Conservation (phyloP, 164 flowering plant species). For the Sedum album region DNA sequence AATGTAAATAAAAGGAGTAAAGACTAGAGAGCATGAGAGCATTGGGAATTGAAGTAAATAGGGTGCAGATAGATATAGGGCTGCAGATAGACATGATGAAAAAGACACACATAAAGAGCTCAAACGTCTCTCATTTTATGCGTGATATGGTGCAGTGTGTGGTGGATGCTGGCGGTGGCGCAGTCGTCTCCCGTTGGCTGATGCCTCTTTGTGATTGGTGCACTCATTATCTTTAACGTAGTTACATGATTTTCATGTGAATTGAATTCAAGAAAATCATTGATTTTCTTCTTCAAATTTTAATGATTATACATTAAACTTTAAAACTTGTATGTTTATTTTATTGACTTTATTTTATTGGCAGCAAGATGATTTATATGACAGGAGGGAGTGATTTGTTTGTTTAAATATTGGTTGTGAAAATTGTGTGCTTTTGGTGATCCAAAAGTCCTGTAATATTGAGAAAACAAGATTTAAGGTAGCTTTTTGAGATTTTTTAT, state of each 20-base stretch:
- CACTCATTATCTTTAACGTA: neutral
- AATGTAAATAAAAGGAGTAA: neutral
- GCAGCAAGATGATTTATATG: neutral
- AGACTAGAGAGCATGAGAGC: neutral
- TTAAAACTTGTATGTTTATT: no score
- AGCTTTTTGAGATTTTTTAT: neutral
- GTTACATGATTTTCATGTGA: neutral
- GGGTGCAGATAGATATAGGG: conserved; percentile 1
- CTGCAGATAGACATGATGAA: conserved; percentile 7
- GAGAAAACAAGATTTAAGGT: neutral
- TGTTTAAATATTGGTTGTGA: neutral
- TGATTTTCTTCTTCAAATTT: neutral
- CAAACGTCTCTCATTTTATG: neutral
- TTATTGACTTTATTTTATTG: neutral
- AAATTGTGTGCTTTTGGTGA: neutral
- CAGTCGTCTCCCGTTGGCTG: neutral
- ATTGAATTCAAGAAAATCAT: neutral
- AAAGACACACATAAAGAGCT: conserved; percentile 4
- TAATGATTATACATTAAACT: neutral
- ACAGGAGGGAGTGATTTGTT: neutral
- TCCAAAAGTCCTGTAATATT: neutral
- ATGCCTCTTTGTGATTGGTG: conserved; percentile 3
- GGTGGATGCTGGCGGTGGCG: conserved; percentile 5
- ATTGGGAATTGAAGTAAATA: conserved; percentile 6
- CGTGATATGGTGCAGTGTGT: neutral